A percentile compares a stretch with the other conserved stretches of the same genome.
These are phyloP conservation scores for Chrysophaeum taylorii DNA, from an alignment of 352 stramenopile genomes.

Conservation along the genomic window DNA sequence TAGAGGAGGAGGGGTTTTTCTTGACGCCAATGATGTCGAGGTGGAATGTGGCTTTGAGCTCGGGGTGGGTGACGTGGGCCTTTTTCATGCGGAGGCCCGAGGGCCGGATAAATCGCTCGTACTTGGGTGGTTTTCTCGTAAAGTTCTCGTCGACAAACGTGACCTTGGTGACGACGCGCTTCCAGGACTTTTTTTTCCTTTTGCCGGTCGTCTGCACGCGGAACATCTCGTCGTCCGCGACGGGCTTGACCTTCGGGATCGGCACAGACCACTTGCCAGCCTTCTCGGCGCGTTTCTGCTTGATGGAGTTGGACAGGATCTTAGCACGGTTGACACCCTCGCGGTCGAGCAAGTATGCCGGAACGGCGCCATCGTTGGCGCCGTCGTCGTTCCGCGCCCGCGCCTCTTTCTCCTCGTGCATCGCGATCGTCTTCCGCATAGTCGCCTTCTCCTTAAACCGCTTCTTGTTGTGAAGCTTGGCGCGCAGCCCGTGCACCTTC, in stretches of 20 bases:
- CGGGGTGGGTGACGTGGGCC: conserved; percentile 98
- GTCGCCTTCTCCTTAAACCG: conserved; percentile 99
- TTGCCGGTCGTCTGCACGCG: conserved; percentile 94
- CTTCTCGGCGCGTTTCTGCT: conserved; percentile 99
- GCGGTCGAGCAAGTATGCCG: conserved; percentile 97
- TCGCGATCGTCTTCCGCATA: conserved; percentile 98
- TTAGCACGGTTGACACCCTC: conserved; percentile 96
- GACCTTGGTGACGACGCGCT: conserved; percentile 79
- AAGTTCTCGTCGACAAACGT: conserved; percentile 99
- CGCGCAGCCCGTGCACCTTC: conserved; percentile 94
- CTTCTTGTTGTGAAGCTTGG: conserved; percentile 98
- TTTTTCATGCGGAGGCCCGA: conserved; percentile 98
- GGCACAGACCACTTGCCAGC: conserved; percentile 99
- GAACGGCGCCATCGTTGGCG: conserved; percentile 87
- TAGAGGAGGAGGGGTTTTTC: conserved; percentile 93
- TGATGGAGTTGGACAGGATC: conserved; percentile 98
- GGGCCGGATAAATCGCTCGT: conserved; percentile 98
- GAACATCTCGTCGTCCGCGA: conserved; percentile 99
- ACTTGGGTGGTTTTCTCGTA: conserved; percentile 98
- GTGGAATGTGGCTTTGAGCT: conserved; percentile 99
- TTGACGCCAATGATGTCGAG: conserved; percentile 98
- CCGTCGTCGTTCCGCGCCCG: conserved; percentile 96
- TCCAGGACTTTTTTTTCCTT: conserved; percentile 84
- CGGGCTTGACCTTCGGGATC: conserved; percentile 94
- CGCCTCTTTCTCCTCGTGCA: conserved; percentile 97